Evolutionary conservation across 164 flowering plant genomes (phyloP).

Genomic region (Echeveria elegans): DNA sequence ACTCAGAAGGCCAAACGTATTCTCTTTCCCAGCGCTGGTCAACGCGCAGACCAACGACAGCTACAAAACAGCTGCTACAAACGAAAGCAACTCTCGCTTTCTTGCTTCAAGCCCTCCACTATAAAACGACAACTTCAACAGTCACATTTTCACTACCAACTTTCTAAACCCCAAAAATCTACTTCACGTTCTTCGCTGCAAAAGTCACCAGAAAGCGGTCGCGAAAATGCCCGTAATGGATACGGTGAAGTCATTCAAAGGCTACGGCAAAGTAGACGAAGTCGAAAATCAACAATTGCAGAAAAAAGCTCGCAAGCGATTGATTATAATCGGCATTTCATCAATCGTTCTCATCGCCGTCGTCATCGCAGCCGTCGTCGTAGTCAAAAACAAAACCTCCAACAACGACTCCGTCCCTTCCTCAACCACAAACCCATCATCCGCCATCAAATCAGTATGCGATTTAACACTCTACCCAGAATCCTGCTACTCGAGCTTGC

Average conservation of each 20-base stretch:
- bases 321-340: slow-evolving; percentile 40
- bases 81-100: background rate
- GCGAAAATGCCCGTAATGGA: slow-evolving; percentile 21
- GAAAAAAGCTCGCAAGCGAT: slow-evolving; percentile 34
- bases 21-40: too few relatives aligned
- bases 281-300: slow-evolving; percentile 39
- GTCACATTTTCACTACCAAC: background rate
- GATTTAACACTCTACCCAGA: slow-evolving; percentile 31
- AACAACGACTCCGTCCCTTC: slow-evolving; percentile 4
- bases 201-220: background rate
- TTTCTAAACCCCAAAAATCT: background rate
- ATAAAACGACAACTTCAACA: background rate
- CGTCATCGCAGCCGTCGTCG: slow-evolving; percentile 31
- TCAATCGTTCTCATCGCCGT: slow-evolving; percentile 29
- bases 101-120: background rate
- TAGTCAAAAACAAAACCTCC: slow-evolving; percentile 20
- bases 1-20: too few relatives aligned
- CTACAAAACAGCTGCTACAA: too few relatives aligned
- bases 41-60: too few relatives aligned
- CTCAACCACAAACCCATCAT: slow-evolving; percentile 8
- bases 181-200: background rate
- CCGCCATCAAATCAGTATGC: slow-evolving; percentile 36
- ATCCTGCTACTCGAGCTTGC: slow-evolving; percentile 35
- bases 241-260: slow-evolving; percentile 52
- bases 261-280: slow-evolving; percentile 53